phyloP scores from a whole-genome alignment of 1,139 yeast species.

The Taiozyma sp. region DNA sequence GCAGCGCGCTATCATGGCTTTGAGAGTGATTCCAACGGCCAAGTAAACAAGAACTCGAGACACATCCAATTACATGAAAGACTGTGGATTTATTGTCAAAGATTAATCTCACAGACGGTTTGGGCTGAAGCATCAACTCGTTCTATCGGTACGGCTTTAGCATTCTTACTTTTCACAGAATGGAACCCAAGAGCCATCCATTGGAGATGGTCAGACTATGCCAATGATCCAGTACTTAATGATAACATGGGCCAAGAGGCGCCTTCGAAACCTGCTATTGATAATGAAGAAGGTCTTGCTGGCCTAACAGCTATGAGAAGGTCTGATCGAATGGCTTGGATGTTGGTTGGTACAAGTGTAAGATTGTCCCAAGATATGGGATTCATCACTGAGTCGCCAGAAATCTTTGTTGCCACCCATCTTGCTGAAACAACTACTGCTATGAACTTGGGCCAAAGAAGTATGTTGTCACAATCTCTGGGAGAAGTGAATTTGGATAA shows the following conservation, averaged over 20 bases:
- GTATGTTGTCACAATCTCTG: conserved; percentile 64
- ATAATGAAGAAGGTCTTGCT: conserved; percentile 48
- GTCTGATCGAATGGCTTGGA: conserved; percentile 90
- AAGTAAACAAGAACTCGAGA: conserved; percentile 26
- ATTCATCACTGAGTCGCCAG: conserved; percentile 66
- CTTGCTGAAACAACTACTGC: conserved; percentile 76
- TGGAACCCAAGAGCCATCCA: conserved; percentile 97
- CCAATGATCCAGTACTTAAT: conserved; percentile 50
- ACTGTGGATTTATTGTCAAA: conserved; percentile 80
- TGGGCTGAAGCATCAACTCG: conserved; percentile 95
- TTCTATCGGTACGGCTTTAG: conserved; percentile 80
- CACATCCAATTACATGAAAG: conserved; percentile 69
- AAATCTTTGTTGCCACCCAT: conserved; percentile 79
- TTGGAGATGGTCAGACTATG: conserved; percentile 85
- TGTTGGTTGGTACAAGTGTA: conserved; percentile 85
- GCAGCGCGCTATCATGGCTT: conserved; percentile 70
- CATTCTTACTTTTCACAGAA: conserved; percentile 83
- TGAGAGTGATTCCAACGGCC: conserved; percentile 29
- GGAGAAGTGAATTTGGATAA: conserved; percentile 57
- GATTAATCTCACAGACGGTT: conserved; percentile 77
- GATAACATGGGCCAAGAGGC: conserved; percentile 13
- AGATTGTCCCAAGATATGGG: conserved; percentile 87
- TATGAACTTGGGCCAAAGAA: conserved; percentile 63
- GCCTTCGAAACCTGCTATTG: conserved; percentile 5
- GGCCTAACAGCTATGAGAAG: conserved; percentile 85